A percentile compares a stretch with the other conserved stretches of the same genome.
phyloP scores from a whole-genome alignment of 768 basidiomycete genomes.

The Tulasnella sp. region DNA sequence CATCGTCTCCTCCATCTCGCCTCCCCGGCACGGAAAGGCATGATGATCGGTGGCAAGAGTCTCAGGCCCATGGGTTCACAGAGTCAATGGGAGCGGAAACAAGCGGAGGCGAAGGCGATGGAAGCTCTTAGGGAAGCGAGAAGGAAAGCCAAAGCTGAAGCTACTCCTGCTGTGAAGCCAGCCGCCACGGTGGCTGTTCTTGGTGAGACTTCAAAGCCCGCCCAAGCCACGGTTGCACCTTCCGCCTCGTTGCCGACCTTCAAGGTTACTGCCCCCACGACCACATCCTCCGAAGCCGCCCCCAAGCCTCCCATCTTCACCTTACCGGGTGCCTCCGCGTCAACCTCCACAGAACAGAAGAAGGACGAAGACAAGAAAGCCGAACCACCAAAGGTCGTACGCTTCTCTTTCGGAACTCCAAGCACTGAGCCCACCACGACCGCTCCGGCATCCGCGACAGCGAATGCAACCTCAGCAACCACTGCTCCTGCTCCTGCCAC shows the following conservation, averaged over 20 bases:
- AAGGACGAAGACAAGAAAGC: neutral
- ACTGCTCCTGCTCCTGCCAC: neutral
- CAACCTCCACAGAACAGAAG: neutral
- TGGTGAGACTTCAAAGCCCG: neutral
- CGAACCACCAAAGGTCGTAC: neutral
- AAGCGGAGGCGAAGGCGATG: conserved; percentile 75
- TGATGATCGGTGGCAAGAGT: conserved; percentile 31
- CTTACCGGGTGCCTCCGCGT: neutral
- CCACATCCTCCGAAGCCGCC: conserved; percentile 29
- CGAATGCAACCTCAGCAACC: neutral
- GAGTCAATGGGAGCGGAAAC: conserved; percentile 78
- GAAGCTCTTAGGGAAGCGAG: conserved; percentile 57
- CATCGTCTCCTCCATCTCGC: conserved; percentile 24
- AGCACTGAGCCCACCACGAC: neutral
- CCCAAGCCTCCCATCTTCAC: neutral
- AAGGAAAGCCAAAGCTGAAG: conserved; percentile 30
- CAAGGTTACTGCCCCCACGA: conserved; percentile 30
- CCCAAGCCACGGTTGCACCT: conserved; percentile 3
- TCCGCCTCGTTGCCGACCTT: conserved; percentile 24
- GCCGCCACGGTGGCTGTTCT: conserved; percentile 31
- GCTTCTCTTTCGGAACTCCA: neutral
- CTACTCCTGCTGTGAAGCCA: conserved; percentile 38
- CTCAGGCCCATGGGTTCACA: conserved; percentile 52
- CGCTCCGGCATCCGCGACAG: neutral
- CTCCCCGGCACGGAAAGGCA: neutral